Evolutionary conservation across 2,329 filamentous ascomycete species (phyloP).

Genomic region (Fusarium vanettenii): DNA sequence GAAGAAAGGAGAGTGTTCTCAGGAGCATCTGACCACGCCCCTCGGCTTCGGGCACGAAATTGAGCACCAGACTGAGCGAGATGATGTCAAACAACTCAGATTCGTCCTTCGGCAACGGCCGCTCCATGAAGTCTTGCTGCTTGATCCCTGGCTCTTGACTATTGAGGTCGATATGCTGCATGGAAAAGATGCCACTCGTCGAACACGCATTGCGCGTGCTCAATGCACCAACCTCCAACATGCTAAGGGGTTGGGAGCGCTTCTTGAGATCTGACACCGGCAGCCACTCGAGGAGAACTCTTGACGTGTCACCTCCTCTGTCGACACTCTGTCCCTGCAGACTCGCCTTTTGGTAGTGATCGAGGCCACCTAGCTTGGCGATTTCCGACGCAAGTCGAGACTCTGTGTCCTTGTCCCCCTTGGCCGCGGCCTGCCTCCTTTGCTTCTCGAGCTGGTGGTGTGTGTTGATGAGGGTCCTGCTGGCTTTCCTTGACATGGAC

Average conservation of each 20-base stretch:
- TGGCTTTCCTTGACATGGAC: slow-evolving; percentile 73
- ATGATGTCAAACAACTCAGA: slow-evolving; percentile 85
- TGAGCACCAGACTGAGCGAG: slow-evolving; percentile 91
- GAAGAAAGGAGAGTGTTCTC: slow-evolving; percentile 78
- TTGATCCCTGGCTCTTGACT: slow-evolving; percentile 84
- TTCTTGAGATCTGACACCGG: slow-evolving; percentile 45
- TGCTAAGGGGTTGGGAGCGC: slow-evolving; percentile 57
- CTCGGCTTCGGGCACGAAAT: slow-evolving; percentile 85
- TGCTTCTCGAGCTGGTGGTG: slow-evolving; percentile 75
- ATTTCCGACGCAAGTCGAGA: slow-evolving; percentile 65
- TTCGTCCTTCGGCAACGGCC: slow-evolving; percentile 74
- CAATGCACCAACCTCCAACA: slow-evolving; percentile 91
- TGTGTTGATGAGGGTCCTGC: slow-evolving; percentile 72
- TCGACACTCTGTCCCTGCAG: slow-evolving; percentile 75
- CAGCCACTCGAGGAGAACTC: slow-evolving; percentile 73
- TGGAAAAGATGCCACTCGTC: slow-evolving; percentile 74
- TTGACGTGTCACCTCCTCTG: slow-evolving; percentile 75
- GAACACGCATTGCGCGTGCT: slow-evolving; percentile 89
- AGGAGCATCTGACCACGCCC: slow-evolving; percentile 87
- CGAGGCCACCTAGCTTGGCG: slow-evolving; percentile 68
- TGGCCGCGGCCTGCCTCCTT: slow-evolving; percentile 63
- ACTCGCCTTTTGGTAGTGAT: slow-evolving; percentile 74
- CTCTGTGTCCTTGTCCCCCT: slow-evolving; percentile 61
- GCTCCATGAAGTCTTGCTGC: slow-evolving; percentile 94
- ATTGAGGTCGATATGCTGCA: slow-evolving; percentile 89